Conservation (phyloP, 2,329 filamentous ascomycete species). For the Beauveria medogensis region DNA sequence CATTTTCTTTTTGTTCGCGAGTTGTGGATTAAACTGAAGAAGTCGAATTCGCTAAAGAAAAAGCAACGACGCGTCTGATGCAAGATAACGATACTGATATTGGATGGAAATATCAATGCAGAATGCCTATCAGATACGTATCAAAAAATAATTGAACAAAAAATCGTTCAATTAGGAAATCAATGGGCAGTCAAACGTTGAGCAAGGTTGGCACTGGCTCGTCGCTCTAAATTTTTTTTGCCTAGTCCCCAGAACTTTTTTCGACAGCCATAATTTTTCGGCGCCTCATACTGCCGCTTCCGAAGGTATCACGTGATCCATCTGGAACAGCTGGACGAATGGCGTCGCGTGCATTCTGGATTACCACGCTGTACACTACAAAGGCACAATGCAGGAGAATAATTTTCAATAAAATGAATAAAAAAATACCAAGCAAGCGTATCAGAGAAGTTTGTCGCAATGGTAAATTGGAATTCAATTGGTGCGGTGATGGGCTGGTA, state of each 20-base stretch:
- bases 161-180: background rate
- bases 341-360: background rate
- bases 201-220: background rate
- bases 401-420: background rate
- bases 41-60: constrained; percentile 11
- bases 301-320: background rate
- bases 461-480: background rate
- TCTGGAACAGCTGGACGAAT: background rate
- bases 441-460: no score
- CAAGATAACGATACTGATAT: background rate
- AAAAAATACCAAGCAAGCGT: background rate
- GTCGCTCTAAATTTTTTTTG: constrained; percentile 9
- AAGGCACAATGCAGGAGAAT: background rate
- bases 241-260: background rate
- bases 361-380: background rate
- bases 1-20: constrained; percentile 24
- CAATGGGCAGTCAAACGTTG: constrained; percentile 1
- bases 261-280: constrained; percentile 18
- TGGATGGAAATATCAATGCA: background rate
- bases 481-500: background rate
- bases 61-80: background rate
- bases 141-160: background rate
- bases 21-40: no score
- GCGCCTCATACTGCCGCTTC: constrained; percentile 25
- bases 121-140: background rate